These are phyloP conservation scores for Andrographis paniculata DNA, from an alignment of 305 asterid species.

Conservation along the genomic window DNA sequence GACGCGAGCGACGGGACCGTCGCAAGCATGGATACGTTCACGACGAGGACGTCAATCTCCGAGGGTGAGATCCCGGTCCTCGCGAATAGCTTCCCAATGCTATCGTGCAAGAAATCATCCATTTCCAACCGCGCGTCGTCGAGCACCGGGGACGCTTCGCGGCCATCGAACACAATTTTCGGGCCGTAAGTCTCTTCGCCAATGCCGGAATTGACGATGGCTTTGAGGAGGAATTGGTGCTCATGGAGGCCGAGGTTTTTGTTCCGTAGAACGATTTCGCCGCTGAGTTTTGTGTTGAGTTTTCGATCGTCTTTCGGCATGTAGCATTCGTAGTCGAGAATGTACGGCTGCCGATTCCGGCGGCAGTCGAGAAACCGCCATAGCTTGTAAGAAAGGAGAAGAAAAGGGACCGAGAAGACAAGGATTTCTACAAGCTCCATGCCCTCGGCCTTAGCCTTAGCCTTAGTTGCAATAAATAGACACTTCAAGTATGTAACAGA, in stretches of 20 bases:
- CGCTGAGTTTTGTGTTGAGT: slow-evolving; percentile 48
- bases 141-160: slow-evolving; percentile 41
- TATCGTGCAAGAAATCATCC: slow-evolving; percentile 56
- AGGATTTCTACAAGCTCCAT: slow-evolving; percentile 34
- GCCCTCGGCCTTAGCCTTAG: not conserved
- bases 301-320: slow-evolving; percentile 47
- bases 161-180: slow-evolving; percentile 43
- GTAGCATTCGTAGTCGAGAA: slow-evolving; percentile 70
- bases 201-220: slow-evolving; percentile 77
- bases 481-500: no score
- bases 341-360: slow-evolving; percentile 45
- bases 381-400: slow-evolving; percentile 28
- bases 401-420: slow-evolving; percentile 28
- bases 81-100: slow-evolving; percentile 33
- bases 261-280: slow-evolving; percentile 51
- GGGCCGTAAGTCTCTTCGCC: slow-evolving; percentile 92
- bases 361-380: slow-evolving; percentile 22
- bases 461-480: not conserved
- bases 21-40: slow-evolving; percentile 66
- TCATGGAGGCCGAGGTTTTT: slow-evolving; percentile 56
- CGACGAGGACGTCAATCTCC: slow-evolving; percentile 61
- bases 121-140: slow-evolving; percentile 43
- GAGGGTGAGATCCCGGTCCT: slow-evolving; percentile 33
- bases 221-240: slow-evolving; percentile 60
- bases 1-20: slow-evolving; percentile 43